Conservation (phyloP, 1,284 basidiomycete species). For the Sanghuangporus sanghuang region DNA sequence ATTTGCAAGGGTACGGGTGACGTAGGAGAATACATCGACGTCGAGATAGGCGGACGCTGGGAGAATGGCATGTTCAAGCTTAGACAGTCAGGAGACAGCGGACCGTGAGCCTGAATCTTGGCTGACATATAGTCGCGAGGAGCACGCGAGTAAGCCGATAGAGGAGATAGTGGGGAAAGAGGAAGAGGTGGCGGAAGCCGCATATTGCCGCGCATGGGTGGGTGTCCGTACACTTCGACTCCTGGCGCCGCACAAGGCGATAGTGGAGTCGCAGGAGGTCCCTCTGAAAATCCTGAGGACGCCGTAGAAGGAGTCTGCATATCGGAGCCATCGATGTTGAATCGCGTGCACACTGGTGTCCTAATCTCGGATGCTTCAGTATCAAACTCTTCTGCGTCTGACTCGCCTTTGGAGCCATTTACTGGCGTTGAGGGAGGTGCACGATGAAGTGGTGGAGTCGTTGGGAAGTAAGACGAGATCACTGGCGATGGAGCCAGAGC, state of each 20-base stretch:
- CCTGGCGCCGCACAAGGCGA: not conserved
- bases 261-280: conserved; percentile 2
- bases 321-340: not conserved
- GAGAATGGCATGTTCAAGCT: not conserved
- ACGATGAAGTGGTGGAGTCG: conserved; percentile 4
- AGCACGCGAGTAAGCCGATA: not conserved
- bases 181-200: not conserved
- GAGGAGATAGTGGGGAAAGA: not conserved
- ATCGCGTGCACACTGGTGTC: not conserved
- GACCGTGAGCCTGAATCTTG: not conserved
- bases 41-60: not conserved
- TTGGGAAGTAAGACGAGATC: not conserved
- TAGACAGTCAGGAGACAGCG: not conserved
- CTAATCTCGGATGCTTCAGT: not conserved
- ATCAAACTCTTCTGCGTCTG: not conserved
- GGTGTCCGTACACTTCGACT: not conserved
- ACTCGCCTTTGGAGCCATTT: not conserved
- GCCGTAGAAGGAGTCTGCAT: conserved; percentile 8
- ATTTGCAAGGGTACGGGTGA: conserved; percentile 5
- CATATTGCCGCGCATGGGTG: not conserved
- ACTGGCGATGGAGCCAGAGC: not conserved
- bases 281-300: not conserved
- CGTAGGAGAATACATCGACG: conserved; percentile 8
- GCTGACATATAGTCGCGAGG: not conserved
- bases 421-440: not conserved